These are phyloP conservation scores for Fusarium odoratissimum DNA, from an alignment of 2,329 filamentous ascomycete genomes.

Conservation along the genomic window DNA sequence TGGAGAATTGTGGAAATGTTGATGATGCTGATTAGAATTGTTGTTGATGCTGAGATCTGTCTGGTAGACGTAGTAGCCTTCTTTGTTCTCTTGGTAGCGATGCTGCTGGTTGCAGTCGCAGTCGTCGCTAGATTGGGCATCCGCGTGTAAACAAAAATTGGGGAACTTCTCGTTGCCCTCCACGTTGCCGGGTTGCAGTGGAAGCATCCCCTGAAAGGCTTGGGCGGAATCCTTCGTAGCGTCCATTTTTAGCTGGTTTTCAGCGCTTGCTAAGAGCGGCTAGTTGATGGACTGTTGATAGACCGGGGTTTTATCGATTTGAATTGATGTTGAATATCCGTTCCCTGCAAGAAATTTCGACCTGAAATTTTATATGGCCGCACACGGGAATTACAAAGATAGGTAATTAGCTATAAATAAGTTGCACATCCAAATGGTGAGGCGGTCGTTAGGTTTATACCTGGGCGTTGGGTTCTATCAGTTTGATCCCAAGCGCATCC, in stretches of 20 bases:
- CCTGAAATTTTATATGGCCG: neutral
- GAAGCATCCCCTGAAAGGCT: slow-evolving; percentile 42
- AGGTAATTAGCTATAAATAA: neutral
- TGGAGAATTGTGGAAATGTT: slow-evolving; percentile 44
- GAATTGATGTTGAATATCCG: neutral
- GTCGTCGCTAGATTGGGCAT: slow-evolving; percentile 24
- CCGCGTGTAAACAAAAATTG: slow-evolving; percentile 57
- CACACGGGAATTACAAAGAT: neutral
- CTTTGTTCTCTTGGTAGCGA: slow-evolving; percentile 12
- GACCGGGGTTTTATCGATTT: neutral
- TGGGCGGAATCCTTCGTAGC: slow-evolving; percentile 30
- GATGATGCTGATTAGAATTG: slow-evolving; percentile 43
- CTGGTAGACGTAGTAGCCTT: slow-evolving; percentile 17
- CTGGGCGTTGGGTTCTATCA: neutral
- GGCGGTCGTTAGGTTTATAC: slow-evolving; percentile 23
- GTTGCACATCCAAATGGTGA: neutral
- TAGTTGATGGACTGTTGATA: neutral
- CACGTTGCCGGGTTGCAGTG: slow-evolving; percentile 53
- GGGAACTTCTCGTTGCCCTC: slow-evolving; percentile 52
- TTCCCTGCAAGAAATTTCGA: neutral
- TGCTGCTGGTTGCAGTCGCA: slow-evolving; percentile 14
- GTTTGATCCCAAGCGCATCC: slow-evolving; percentile 19
- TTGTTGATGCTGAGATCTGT: slow-evolving; percentile 24
- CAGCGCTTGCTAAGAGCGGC: slow-evolving; percentile 16
- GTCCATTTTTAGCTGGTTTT: slow-evolving; percentile 40